Base-by-base conservation (phyloP, 495 filamentous ascomycete genomes). In the Penicillium silybi region DNA sequence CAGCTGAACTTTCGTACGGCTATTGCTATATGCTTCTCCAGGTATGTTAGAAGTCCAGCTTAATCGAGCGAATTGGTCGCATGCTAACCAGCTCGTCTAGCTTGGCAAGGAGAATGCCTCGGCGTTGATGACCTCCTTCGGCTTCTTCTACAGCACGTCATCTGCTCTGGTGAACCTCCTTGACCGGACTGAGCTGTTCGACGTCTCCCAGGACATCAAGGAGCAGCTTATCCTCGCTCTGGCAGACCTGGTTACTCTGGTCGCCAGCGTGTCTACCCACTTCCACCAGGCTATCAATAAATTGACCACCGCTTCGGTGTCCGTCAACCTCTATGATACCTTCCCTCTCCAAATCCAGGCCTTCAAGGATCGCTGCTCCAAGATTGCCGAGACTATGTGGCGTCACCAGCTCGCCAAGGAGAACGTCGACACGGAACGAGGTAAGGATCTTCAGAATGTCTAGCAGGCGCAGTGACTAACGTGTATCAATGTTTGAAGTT, bases 11-110 rank as follows among this genome's bases (percentile, higher is more conserved):
- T 4, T 66, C 66, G 6, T 72, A 71, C 34, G 66, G 63, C 5
- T 71, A 69, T 58, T 73, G 70, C 48, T 57, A 58, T 4, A 59
- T 69, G 46, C 63, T 73, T 0, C 59, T 73, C 3, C 59, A 71
- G 63, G 70, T 73, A 57, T 41, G 61, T 53, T 37, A 6, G 22
- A 23, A 17, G 13, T 34, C n/a, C n/a, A n/a, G n/a, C n/a, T n/a
- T 38, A 6, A 17, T 1, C 6, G 29, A 32, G 9, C 11, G 3
- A 32, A 32, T 32, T 32, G 29, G 10, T 32, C n/a, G 10, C 47
- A 29, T 13, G 32, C 27, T 18, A 18, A 29, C 1, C 52, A 46
- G 54, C 9, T 41, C 25, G n/a, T 23, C 1, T 44, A 71, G 69
- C 58, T 70, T 8, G 67, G 65, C 22, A 68, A 72, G 45, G 63